phyloP scores from a whole-genome alignment of 139 green algal species.

The Coelastrella sp. region DNA sequence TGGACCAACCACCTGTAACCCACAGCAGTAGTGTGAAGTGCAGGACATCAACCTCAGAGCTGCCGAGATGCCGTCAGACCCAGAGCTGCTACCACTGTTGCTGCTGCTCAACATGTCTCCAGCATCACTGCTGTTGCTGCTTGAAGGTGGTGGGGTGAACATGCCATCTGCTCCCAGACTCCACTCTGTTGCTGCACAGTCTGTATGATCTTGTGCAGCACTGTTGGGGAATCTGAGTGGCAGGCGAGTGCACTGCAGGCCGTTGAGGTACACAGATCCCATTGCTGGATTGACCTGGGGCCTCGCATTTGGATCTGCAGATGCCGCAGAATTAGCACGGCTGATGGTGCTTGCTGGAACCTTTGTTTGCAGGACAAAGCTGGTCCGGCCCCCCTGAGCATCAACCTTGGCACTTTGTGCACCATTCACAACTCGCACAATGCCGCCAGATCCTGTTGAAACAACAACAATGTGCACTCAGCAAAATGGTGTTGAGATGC shows the following conservation, averaged over 20 bases:
- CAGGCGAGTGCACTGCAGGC: conserved; percentile 52
- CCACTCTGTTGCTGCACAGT: conserved; percentile 24
- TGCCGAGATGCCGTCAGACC: background rate
- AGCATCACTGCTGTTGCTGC: background rate
- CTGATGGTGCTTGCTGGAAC: background rate
- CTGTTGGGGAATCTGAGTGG: background rate
- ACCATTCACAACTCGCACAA: conserved; percentile 27
- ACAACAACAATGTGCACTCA: background rate
- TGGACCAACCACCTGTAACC: conserved; percentile 33
- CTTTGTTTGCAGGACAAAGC: conserved; percentile 20
- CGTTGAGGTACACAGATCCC: conserved; percentile 27
- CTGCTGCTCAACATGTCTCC: conserved; percentile 7
- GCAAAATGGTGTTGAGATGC: background rate
- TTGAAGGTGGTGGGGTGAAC: background rate
- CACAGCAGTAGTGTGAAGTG: conserved; percentile 47
- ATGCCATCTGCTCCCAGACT: background rate
- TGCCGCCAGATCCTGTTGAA: background rate
- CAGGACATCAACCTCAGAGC: conserved; percentile 14
- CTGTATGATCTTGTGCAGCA: background rate
- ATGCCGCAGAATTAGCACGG: too few relatives aligned
- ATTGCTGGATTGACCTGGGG: conserved; percentile 1
- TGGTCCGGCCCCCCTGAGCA: background rate
- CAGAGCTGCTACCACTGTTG: background rate
- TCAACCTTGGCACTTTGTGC: background rate
- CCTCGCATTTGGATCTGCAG: too few relatives aligned